A percentile compares a stretch with the other conserved stretches of the same genome.
Conservation (phyloP, 176 grass and related monocot genomes). For the Aegilops longissima region DNA sequence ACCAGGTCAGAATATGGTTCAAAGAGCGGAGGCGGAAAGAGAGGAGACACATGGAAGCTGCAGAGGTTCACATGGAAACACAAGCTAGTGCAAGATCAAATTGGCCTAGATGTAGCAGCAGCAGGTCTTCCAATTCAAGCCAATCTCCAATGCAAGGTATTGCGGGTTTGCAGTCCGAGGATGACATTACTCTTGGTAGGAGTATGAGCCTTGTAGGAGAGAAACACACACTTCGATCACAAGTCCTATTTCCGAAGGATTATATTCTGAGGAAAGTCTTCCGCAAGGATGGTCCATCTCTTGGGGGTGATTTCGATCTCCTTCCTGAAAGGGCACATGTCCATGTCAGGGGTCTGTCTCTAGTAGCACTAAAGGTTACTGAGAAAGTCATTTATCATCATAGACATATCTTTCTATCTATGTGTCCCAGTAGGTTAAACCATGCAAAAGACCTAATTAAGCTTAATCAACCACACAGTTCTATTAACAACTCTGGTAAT, state of each 20-base stretch:
- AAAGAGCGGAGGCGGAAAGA: conserved; percentile 96
- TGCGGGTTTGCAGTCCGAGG: background rate
- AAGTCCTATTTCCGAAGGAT: conserved; percentile 74
- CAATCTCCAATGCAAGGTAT: conserved; percentile 5
- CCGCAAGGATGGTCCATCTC: conserved; percentile 85
- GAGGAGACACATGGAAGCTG: conserved; percentile 52
- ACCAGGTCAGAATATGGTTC: conserved; percentile 89
- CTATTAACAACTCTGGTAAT: background rate
- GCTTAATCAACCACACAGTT: background rate
- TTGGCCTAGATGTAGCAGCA: conserved; percentile 38
- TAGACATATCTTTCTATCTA: background rate
- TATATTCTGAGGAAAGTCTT: conserved; percentile 81
- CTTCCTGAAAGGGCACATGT: conserved; percentile 33
- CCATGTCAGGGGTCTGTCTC: conserved; percentile 48
- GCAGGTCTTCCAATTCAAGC: conserved; percentile 30
- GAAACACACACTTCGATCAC: conserved; percentile 41
- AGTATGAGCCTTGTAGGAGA: conserved; percentile 37
- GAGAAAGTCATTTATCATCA: background rate
- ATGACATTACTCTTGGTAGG: conserved; percentile 6
- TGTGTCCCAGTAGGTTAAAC: conserved; percentile 17
- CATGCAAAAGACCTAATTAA: background rate
- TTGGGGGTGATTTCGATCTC: conserved; percentile 68
- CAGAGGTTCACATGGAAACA: conserved; percentile 22
- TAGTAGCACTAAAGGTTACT: background rate
- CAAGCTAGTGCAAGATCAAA: conserved; percentile 33